A percentile compares a stretch with the other conserved stretches of the same genome.
Conservation (phyloP, 345 rosid species). For the Pistacia vera region DNA sequence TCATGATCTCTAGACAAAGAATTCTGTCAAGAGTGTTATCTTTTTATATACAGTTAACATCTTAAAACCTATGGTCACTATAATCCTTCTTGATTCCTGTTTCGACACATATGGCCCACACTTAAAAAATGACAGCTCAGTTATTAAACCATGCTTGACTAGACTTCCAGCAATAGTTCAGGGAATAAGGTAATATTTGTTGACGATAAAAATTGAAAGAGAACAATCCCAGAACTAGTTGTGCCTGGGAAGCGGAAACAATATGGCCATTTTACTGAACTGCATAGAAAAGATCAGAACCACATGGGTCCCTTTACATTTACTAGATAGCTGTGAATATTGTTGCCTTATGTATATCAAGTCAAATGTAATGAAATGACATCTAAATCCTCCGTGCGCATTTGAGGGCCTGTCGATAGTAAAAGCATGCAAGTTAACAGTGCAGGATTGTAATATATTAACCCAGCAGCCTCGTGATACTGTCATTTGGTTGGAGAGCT, state of each 20-base stretch:
- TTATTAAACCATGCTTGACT: slow-evolving; percentile 31
- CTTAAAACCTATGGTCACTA: slow-evolving; percentile 22
- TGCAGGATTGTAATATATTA: slow-evolving; percentile 12
- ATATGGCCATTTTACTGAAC: slow-evolving; percentile 9
- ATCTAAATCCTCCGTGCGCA: slow-evolving; percentile 11
- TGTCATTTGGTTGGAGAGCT: slow-evolving; percentile 23
- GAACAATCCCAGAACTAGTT: slow-evolving; percentile 4
- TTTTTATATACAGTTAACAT: slow-evolving; percentile 14
- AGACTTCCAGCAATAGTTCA: slow-evolving; percentile 9
- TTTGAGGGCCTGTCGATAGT: slow-evolving; percentile 26
- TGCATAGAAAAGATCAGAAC: not conserved
- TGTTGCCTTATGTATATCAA: slow-evolving; percentile 6
- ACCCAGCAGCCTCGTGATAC: slow-evolving; percentile 26
- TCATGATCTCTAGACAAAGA: slow-evolving; percentile 18
- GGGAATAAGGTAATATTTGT: slow-evolving; percentile 7
- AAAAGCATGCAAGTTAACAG: not conserved
- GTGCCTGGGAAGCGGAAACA: slow-evolving; percentile 10
- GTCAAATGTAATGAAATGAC: slow-evolving; percentile 4
- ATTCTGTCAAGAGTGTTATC: slow-evolving; percentile 6
- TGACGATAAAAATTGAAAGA: slow-evolving; percentile 5
- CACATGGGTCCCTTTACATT: slow-evolving; percentile 21
- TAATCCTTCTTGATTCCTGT: slow-evolving; percentile 29
- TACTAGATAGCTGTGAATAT: slow-evolving; percentile 11
- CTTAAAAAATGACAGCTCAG: slow-evolving; percentile 32
- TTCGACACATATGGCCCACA: slow-evolving; percentile 44